Conservation (phyloP, 352 stramenopile genomes). For the Sclerospora graminicola region DNA sequence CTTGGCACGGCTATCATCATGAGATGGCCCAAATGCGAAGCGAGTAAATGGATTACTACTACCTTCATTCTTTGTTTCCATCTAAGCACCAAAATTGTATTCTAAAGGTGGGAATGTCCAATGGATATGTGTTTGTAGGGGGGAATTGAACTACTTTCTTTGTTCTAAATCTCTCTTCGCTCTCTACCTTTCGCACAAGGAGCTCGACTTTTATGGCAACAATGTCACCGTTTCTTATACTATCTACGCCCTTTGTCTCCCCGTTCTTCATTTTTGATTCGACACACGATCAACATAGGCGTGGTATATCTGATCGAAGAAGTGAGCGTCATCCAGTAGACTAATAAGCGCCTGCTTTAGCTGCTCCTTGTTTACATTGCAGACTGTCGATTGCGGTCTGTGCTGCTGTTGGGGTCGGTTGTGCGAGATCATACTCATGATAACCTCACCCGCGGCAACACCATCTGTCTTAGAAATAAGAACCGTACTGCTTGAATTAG, state of each 20-base stretch:
- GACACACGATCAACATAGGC: too few species aligned
- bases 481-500: too few species aligned
- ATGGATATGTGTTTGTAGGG: too few species aligned
- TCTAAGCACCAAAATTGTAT: slow-evolving; percentile 1
- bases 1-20: slow-evolving; percentile 2
- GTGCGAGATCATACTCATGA: too few species aligned
- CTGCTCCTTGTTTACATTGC: slow-evolving; percentile 49
- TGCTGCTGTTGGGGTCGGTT: slow-evolving; percentile 27
- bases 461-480: slow-evolving; percentile 70
- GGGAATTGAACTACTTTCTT: too few species aligned
- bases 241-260: slow-evolving; percentile 13
- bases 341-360: too few species aligned
- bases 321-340: too few species aligned
- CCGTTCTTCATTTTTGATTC: slow-evolving; percentile 24
- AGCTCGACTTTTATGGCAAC: slow-evolving; percentile 24
- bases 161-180: slow-evolving; percentile 1
- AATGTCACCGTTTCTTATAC: too few species aligned
- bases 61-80: slow-evolving; percentile 9
- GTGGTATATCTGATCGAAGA: too few species aligned
- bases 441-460: slow-evolving; percentile 67
- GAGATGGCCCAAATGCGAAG: slow-evolving; percentile 34
- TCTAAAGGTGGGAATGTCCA: background rate
- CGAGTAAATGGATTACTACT: slow-evolving; percentile 46
- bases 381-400: slow-evolving; percentile 10
- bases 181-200: slow-evolving; percentile 2